Evolutionary conservation across 108 stramenopile species (phyloP), one percentile per base, ranked within the genome.

Genomic region (Bacterosira constricta): DNA sequence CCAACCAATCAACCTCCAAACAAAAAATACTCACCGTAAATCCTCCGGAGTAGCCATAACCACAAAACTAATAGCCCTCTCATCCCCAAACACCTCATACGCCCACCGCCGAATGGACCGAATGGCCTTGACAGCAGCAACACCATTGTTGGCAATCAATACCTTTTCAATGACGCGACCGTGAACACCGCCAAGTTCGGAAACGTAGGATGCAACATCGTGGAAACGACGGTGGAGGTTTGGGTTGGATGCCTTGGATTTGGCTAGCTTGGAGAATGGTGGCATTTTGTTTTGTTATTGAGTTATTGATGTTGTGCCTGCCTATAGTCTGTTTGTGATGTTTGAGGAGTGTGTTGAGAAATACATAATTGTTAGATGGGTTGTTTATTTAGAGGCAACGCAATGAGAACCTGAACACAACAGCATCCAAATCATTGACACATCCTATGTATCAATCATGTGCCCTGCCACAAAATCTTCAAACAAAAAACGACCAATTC

Each of bases 31-130:
- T 69, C 80, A 95, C 91, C 91, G 75, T 69, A 96, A 71, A 89
- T 96, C 99, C 63, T 99, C 99, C 11, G 99, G 98, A 12, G 98
- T 99, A 1, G 98, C 97, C 99, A 99, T 99, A n/a, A 96, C 97
- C 20, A 98, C 95, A 83, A 99, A 98, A 47, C 84, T 71, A 50
- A 99, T 93, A 5, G 92, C 94, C 27, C 86, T 65, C 75, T 97
- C 97, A 69, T 97, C 79, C 25, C 94, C 95, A 83, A 98, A 96
- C 1, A 94, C 90, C 56, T 97, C 97, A 71, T 95, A 98, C 10
- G 95, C 92, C 96, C 96, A 99, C 62, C 85, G 61, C 4, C 98
- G 87, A 63, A 99, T 94, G 39, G 96, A 97, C 29, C 97, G 90
- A 81, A 99, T 99, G 10, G 91, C 92, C 80, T 99, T 99, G 53